Percentiles rank a stretch among this genome's conserved stretches.
phyloP scores from a whole-genome alignment of 2,329 filamentous ascomycete genomes.

The Mariannaea sp. region DNA sequence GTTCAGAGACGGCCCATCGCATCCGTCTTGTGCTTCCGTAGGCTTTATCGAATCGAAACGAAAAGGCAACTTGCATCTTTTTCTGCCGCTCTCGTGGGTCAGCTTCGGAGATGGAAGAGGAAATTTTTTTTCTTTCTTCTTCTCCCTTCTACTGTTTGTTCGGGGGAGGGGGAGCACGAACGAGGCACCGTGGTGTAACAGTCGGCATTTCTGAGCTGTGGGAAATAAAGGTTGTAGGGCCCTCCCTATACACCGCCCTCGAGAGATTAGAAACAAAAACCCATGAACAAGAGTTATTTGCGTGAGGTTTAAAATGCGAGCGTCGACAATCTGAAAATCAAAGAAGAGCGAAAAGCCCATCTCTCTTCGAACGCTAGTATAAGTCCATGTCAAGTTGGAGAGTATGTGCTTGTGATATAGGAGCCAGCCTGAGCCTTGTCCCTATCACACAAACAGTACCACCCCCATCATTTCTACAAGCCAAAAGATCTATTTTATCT shows the following conservation, averaged over 20 bases:
- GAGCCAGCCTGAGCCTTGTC: background rate
- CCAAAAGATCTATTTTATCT: no score
- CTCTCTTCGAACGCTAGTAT: background rate
- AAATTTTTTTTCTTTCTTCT: no score
- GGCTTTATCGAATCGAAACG: no score
- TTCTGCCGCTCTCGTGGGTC: background rate
- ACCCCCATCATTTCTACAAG: background rate
- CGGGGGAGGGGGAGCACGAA: conserved; percentile 5
- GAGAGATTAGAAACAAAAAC: background rate
- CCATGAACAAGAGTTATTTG: background rate
- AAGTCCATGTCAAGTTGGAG: background rate
- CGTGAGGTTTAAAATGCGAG: no score
- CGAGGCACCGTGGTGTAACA: conserved; percentile 7
- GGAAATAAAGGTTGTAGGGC: background rate
- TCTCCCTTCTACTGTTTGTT: no score
- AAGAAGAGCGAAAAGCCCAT: no score
- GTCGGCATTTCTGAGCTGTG: conserved; percentile 9
- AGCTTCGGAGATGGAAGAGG: conserved; percentile 13
- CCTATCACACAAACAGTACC: background rate
- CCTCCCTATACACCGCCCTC: conserved; percentile 8
- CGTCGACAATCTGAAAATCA: no score
- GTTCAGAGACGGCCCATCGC: background rate
- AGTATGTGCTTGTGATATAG: conserved; percentile 4
- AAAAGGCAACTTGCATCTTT: no score
- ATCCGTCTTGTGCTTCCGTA: conserved; percentile 1